Percentiles rank a stretch among this genome's conserved stretches.
These are phyloP conservation scores for Stephania japonica DNA, from an alignment of 164 flowering plant genomes.

Conservation along the genomic window DNA sequence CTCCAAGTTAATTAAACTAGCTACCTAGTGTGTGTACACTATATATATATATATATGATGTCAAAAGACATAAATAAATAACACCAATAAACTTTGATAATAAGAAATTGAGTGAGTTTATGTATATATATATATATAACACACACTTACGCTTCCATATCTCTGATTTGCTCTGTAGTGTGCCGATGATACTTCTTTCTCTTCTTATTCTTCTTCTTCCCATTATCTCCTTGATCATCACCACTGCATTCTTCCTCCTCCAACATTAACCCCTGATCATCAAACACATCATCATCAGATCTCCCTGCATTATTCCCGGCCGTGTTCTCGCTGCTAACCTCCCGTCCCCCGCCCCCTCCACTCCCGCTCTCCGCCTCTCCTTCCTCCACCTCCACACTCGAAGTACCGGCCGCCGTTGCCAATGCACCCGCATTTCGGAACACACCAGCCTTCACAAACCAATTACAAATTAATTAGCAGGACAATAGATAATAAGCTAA, in stretches of 20 bases:
- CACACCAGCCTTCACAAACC: conserved; percentile 64
- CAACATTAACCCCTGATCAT: conserved; percentile 36
- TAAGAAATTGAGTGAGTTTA: too few species aligned
- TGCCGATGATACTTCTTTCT: conserved; percentile 95
- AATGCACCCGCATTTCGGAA: conserved; percentile 51
- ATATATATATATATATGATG: too few species aligned
- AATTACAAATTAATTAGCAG: not conserved
- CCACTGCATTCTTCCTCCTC: conserved; percentile 26
- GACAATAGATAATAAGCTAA: too few species aligned
- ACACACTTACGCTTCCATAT: conserved; percentile 85
- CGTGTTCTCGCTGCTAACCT: conserved; percentile 84
- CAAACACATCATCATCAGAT: conserved; percentile 67
- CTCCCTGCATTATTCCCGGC: conserved; percentile 39
- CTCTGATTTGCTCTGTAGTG: conserved; percentile 85
- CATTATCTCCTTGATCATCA: conserved; percentile 16
- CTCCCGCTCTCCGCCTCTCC: conserved; percentile 41
- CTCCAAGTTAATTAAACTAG: not conserved
- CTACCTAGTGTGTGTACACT: too few species aligned
- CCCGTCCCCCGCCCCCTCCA: conserved; percentile 49
- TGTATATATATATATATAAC: too few species aligned
- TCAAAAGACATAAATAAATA: too few species aligned
- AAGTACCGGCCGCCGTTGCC: conserved; percentile 24
- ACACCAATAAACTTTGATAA: too few species aligned
- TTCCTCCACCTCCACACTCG: conserved; percentile 44
- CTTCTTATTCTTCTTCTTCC: conserved; percentile 56